Conservation (phyloP, 306 rosid genomes). For the Malus domestica region ASM211411v1 NC_041794.1:1376001-1376500, state of each 20-base stretch:
- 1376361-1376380: slow-evolving; percentile 46
- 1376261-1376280: slow-evolving; percentile 55
- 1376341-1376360: slow-evolving; percentile 71
- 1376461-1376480: not conserved
- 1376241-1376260: slow-evolving; percentile 70
- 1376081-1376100: too few relatives aligned
- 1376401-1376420: slow-evolving; percentile 59
- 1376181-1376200: slow-evolving; percentile 21
- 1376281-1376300: slow-evolving; percentile 46
- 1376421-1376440: slow-evolving; percentile 57
- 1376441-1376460: slow-evolving; percentile 18
- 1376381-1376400: slow-evolving; percentile 69
- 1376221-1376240: slow-evolving; percentile 59
- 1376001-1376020: too few relatives aligned
- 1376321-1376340: slow-evolving; percentile 58
- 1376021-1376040: too few relatives aligned
- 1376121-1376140: not conserved
- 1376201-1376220: slow-evolving; percentile 25
- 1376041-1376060: too few relatives aligned
- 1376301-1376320: slow-evolving; percentile 49
- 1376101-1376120: not conserved
- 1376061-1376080: too few relatives aligned
- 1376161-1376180: slow-evolving; percentile 39
- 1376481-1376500: too few relatives aligned
- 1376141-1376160: not conserved